Evolutionary conservation across 192 early-diverging fungal genomes (phyloP).

Genomic region (Rhizophagus sp.): DNA sequence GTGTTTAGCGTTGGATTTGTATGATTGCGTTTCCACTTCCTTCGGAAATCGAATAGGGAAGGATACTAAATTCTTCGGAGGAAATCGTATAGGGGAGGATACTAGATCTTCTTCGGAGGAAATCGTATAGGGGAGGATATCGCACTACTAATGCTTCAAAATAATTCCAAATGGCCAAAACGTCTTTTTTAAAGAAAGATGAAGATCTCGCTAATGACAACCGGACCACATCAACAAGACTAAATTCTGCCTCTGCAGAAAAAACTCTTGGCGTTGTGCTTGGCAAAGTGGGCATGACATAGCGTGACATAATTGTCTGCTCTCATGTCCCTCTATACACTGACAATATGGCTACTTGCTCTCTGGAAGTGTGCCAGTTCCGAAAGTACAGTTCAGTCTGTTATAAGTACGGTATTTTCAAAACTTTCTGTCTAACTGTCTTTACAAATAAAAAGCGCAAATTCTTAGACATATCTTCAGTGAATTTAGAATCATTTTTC

Average conservation of each 20-base stretch:
- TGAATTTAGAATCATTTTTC: too few relatives aligned
- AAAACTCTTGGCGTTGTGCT: neutral
- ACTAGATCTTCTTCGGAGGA: too few relatives aligned
- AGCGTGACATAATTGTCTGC: neutral
- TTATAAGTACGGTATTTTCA: too few relatives aligned
- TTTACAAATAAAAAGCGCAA: too few relatives aligned
- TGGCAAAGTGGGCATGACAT: constrained; percentile 6
- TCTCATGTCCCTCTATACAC: neutral
- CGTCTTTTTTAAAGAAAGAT: neutral
- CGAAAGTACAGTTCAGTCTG: neutral
- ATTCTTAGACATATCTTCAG: too few relatives aligned
- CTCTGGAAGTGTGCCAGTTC: neutral
- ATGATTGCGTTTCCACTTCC: neutral
- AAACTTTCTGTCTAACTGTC: too few relatives aligned
- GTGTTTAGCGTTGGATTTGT: constrained; percentile 18
- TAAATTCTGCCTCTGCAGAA: constrained; percentile 4
- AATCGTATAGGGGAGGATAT: too few relatives aligned
- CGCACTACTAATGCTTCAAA: neutral
- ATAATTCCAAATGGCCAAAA: neutral
- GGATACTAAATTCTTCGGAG: too few relatives aligned
- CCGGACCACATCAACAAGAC: constrained; percentile 6
- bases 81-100: too few relatives aligned
- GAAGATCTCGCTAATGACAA: neutral
- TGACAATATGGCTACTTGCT: neutral
- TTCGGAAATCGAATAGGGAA: too few relatives aligned